Evolutionary conservation across 2,329 filamentous ascomycete genomes (phyloP), one percentile per base, ranked within the genome.

Genomic region (Rhinocladiella similis): DNA sequence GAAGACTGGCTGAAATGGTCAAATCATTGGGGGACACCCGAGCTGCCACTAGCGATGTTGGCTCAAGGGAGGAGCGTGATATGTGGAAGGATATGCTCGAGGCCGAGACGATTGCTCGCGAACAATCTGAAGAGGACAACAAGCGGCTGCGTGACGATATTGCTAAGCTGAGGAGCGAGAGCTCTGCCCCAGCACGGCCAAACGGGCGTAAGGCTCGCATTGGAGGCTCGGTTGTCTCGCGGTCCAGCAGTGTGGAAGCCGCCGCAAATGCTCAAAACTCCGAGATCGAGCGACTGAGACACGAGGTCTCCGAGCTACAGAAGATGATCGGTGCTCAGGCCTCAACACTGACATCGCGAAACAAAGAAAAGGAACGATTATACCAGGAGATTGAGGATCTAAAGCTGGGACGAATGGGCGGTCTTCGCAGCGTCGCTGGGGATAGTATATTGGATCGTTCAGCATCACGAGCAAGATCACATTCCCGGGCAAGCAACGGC

Each of bases 321-420:
- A 88, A 92, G 52, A 92, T 97, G 72, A 89, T 97, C 27, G 91
- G 92, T 59, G 94, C 94, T 2, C 94, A 99, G 71, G 96, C 92
- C 1, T 97, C 92, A 0, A 97, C 99, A 91, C 82, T 99, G 33
- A 97, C 93, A 1, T 97, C 94, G 35, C 84, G 94, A 20, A 97
- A 97, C 68, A 88, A 91, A 22, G 94, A 99, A 70, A 95, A 96
- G 69, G 92, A 97, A 70, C 85, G 91, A 4, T 80, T 99, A 7
- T 96, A 97, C 71, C 91, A 96, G 69, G 93, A 99, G 70, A 97
- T 97, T 61, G 94, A 99, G 73, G 92, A 97, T 60, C 80, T 99
- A 60, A 99, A 97, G 74, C 85, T 97, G 66, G 85, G 89, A 1
- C 87, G 91, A 63, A 86, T 91, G 53, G 86, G 90, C 61, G 72